Evolutionary conservation across 495 filamentous ascomycete species (phyloP).

Genomic region (Copromyces sp.): DNA sequence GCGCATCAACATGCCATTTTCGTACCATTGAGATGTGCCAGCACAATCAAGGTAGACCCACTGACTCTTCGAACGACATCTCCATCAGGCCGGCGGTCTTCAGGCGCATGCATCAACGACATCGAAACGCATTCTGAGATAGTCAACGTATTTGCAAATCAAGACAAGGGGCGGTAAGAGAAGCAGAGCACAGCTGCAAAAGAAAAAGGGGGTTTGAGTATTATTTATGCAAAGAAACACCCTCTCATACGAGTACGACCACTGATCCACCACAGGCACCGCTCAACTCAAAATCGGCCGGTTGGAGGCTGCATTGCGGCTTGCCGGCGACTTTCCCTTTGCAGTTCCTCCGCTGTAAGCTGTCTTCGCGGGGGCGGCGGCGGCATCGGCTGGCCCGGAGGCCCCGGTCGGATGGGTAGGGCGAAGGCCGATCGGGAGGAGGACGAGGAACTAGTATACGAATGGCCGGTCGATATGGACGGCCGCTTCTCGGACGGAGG

Average conservation of each 20-base stretch:
- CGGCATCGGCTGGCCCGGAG: slow-evolving; percentile 31
- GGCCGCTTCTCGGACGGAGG: slow-evolving; percentile 14
- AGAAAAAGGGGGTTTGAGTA: slow-evolving; percentile 6
- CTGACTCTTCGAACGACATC: not conserved
- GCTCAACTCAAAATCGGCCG: slow-evolving; percentile 13
- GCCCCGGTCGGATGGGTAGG: slow-evolving; percentile 39
- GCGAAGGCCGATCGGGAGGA: slow-evolving; percentile 22
- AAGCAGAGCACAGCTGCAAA: not conserved
- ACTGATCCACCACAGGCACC: not conserved
- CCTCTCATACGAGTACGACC: slow-evolving; percentile 9
- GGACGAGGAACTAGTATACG: not conserved
- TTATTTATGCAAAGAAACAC: slow-evolving; percentile 17
- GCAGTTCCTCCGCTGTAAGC: slow-evolving; percentile 9
- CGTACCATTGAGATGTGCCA: not conserved
- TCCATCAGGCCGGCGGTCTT: not conserved
- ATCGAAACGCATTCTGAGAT: not conserved
- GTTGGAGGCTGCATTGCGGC: slow-evolving; percentile 32
- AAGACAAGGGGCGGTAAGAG: not conserved
- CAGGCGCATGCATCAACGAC: not conserved
- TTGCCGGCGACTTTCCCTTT: slow-evolving; percentile 17
- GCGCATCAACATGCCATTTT: not conserved
- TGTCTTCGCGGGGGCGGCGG: slow-evolving; percentile 38
- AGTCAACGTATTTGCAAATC: not conserved
- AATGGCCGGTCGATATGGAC: not conserved
- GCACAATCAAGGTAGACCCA: not conserved